Evolutionary conservation across 2,329 filamentous ascomycete genomes (phyloP), one percentile per base, ranked within the genome.

Genomic region (Ceratocystis albifundus): DNA sequence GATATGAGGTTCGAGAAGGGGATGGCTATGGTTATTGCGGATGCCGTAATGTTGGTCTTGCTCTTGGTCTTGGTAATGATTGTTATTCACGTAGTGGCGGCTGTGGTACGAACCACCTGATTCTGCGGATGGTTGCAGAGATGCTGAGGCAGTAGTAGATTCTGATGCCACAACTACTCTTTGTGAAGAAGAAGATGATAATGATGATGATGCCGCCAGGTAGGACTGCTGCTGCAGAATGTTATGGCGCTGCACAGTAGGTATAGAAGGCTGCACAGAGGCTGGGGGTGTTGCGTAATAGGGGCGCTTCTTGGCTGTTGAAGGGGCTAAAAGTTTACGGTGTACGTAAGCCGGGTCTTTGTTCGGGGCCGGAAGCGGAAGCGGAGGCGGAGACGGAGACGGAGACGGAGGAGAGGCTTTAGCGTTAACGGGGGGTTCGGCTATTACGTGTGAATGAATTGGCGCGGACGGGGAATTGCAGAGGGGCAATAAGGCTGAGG

Each of bases 41-140:
- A 69, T 77, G 80, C 71, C 83, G 82, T 69, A 80, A 72, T 62
- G 73, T 77, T 48, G 75, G 76, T 70, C 79, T 80, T 69, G 74
- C 76, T 22, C 28, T 15, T 7, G 46, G 46, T 25, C 63, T 25
- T 55, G 25, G 70, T 72, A 12, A 15, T 25, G 1, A 30, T 55
- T 61, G 41, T 36, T 25, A 65, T 22, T 41, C 62, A 28, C 5
- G 8, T 44, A 6, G 50, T 55, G 30, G 17, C 41, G 30, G 17
- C 41, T 32, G 8, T 12, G 32, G 28, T 65, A 17, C 1, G 63
- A 30, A 32, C n/a, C 25, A 28, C 48, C 22, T 30, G 17, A 5
- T 20, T n/a, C 46, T 48, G 46, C 20, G 46, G 46, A 4, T 48
- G n/a, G 46, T 10, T 48, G 46, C 8, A 10, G 46, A n/a, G 17